Evolutionary conservation across 164 flowering plant species (phyloP), one percentile per base, ranked within the genome.

Genomic region (Berberis vulgaris): DNA sequence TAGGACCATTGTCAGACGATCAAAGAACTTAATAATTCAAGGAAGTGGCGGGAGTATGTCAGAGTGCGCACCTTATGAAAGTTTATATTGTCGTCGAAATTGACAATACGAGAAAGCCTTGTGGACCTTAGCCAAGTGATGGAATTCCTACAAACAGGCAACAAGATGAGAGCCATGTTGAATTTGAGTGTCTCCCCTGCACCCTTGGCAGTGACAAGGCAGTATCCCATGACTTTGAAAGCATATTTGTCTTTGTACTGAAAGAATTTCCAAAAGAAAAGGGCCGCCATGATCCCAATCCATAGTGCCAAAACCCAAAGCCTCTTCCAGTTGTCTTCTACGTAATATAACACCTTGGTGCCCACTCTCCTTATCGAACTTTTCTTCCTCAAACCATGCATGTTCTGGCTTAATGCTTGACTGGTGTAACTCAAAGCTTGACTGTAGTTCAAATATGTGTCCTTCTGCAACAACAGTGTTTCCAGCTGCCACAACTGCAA

Each of bases 381-480:
- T 68, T 71, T 79, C 54, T 78, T 83, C 71, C 92, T 77, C 26
- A 87, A 71, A 0, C 97, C 96, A 6, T 86, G 92, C 2, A 94
- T 79, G 76, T 89, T 94, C 71, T 94, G 99, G 80, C 99, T 95
- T 78, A 95, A 61, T 6, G 97, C 97, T 71, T 91, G 97, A 84
- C 99, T 94, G 1, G 99, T 94, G 78, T 80, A 91, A 83, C 99
- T 91, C 10, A 95, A 85, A 3, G 97, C 97, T 72, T 91, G 97
- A 66, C 99, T 95, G 86, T 95, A 86, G 77, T 79, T 89, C n/a
- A 88, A 69, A 65, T 95, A 95, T n/a, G 94, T 91, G 78, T 95
- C 99, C 76, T 85, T 94, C 62, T 94, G 99, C 43, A 94, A 74
- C 55, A 95, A 75, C 26, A 95, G 81, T 40, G 97, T 95, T 78